These are phyloP conservation scores for Exophiala phaeomuriformis DNA, from an alignment of 2,329 filamentous ascomycete species.

Conservation along the genomic window DNA sequence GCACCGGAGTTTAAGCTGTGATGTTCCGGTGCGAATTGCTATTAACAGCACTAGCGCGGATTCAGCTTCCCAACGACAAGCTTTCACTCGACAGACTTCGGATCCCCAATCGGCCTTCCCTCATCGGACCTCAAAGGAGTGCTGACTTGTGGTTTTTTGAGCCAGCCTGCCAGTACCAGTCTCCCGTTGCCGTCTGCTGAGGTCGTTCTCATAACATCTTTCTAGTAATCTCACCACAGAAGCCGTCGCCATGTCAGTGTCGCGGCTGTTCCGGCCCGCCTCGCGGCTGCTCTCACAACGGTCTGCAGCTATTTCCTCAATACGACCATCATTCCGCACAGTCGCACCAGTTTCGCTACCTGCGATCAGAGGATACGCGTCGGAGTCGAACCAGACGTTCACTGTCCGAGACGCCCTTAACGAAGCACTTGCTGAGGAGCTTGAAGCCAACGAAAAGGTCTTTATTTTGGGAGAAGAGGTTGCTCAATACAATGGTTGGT, in stretches of 20 bases:
- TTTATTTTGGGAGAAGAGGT: conserved; percentile 97
- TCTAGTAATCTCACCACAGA: conserved; percentile 36
- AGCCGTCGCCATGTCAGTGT: conserved; percentile 46
- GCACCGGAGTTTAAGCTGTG: no score
- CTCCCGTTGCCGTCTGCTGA: not conserved
- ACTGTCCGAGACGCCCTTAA: conserved; percentile 96
- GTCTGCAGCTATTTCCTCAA: conserved; percentile 30
- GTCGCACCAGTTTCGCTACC: conserved; percentile 43
- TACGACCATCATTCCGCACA: conserved; percentile 32
- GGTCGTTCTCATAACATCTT: conserved; percentile 40
- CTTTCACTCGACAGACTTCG: conserved; percentile 9
- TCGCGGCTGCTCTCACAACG: conserved; percentile 55
- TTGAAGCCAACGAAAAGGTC: conserved; percentile 88
- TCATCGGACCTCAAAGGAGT: not conserved
- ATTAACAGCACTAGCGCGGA: not conserved
- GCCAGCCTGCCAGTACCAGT: conserved; percentile 27
- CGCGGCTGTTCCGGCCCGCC: conserved; percentile 58
- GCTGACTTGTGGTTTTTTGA: not conserved
- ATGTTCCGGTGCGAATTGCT: no score
- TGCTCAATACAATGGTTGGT: conserved; percentile 97
- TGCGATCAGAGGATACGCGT: conserved; percentile 50
- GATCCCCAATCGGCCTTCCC: not conserved
- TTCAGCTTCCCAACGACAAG: conserved; percentile 1
- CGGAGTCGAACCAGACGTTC: conserved; percentile 71
- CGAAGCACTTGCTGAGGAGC: conserved; percentile 94